Evolutionary conservation across 192 early-diverging fungal species (phyloP).

Genomic region (Cetraspora pellucida): DNA sequence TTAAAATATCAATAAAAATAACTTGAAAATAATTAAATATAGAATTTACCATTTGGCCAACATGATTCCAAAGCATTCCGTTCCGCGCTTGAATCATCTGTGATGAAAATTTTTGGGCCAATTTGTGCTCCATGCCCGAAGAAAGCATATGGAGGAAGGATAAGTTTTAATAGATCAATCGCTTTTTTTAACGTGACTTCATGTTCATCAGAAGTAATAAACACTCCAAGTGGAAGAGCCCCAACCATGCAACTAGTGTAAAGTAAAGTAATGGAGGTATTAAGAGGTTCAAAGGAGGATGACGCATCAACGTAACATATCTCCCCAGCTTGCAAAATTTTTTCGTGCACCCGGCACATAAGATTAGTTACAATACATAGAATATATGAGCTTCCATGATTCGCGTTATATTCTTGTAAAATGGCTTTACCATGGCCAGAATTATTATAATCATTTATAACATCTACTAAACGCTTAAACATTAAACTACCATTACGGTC

Average conservation of each 20-base stretch:
- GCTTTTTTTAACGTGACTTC: background rate
- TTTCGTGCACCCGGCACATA: background rate
- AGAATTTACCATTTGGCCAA: background rate
- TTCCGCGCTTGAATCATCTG: background rate
- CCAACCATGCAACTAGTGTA: background rate
- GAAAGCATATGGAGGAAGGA: background rate
- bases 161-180: slow-evolving; percentile 3
- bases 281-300: background rate
- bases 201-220: background rate
- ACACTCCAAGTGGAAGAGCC: background rate
- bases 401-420: background rate
- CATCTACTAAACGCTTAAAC: background rate
- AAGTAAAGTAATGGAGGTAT: background rate
- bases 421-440: background rate
- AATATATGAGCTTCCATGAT: background rate
- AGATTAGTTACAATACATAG: background rate
- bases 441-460: background rate
- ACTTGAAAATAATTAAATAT: too few relatives aligned
- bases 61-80: background rate
- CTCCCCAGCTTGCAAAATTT: background rate
- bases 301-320: background rate
- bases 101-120: background rate
- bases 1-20: too few relatives aligned
- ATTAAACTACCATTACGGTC: background rate
- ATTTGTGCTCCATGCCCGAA: background rate